Base-by-base conservation (phyloP, 169 alveolate genomes). In the Babesia caballi region DNA sequence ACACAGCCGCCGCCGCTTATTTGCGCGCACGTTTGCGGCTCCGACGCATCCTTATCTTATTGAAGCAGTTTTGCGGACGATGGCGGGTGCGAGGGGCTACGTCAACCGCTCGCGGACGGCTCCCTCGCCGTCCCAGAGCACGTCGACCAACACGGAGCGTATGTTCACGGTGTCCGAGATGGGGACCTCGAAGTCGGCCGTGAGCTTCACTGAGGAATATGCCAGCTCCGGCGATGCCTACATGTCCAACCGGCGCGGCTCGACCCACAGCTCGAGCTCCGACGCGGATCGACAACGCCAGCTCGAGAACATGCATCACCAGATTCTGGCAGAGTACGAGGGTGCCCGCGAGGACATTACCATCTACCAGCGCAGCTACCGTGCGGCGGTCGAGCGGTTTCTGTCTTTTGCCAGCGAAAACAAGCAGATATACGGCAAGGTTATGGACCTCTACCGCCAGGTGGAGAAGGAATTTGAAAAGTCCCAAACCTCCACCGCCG, bases 251-350 rank as follows among this genome's bases (percentile, higher is more conserved):
- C 4, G 28, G 28, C 33, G 50, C 17, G 50, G 73, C 21, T n/a
- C 73, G 32, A 49, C 36, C 12, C 59, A 25, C 60, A 28, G 50
- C 15, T 63, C 73, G 28, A 35, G 61, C 46, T 47, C 73, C 67
- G 50, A 66, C 21, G 73, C 27, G 17, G 52, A 54, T 54, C 32
- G 61, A 15, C 58, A 65, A 56, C 70, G 54, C n/a, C 72, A 36
- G 38, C 76, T 69, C 21, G 87, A 67, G 4, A 61, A 30, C 14
- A 50, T 78, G 68, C 66, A 78, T 28, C 87, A 78, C 30, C 72
- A 78, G 27, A 70, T 78, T 19, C 69, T 78, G 11, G 83, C 82
- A 2, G 87, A 78, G 38, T 78, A 78, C 65, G 87, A 78, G 50
- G 77, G 60, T 8, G 75, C 66, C 12, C 11, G 83, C 9, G 70